Evolutionary conservation across 345 rosid genomes (phyloP).

Genomic region (Euphorbia tirucalli): DNA sequence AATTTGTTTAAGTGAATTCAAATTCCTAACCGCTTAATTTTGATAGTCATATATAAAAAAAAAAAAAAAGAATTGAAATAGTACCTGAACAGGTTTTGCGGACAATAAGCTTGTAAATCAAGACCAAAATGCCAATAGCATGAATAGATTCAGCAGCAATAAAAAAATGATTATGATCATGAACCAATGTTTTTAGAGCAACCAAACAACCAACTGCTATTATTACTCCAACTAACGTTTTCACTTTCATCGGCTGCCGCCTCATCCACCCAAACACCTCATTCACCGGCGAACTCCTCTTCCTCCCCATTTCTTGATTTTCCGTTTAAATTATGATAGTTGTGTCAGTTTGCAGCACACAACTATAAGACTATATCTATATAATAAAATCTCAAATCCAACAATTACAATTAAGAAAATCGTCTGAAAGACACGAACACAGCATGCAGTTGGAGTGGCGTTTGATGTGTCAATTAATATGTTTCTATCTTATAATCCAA

Average conservation of each 20-base stretch:
- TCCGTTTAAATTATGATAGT: too few species aligned
- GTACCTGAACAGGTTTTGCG: slow-evolving; percentile 67
- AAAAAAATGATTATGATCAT: slow-evolving; percentile 45
- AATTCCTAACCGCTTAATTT: too few species aligned
- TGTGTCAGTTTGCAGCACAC: too few species aligned
- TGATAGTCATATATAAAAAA: neutral
- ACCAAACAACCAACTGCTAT: slow-evolving; percentile 31
- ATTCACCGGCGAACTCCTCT: slow-evolving; percentile 46
- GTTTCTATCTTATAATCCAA: slow-evolving; percentile 16
- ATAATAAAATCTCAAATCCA: too few species aligned
- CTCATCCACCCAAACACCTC: slow-evolving; percentile 40
- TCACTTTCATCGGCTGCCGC: slow-evolving; percentile 52
- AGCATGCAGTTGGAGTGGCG: slow-evolving; percentile 36
- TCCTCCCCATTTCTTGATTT: slow-evolving; percentile 53
- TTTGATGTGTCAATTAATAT: slow-evolving; percentile 26
- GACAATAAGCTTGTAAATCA: slow-evolving; percentile 62
- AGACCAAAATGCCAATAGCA: slow-evolving; percentile 54
- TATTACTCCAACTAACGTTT: slow-evolving; percentile 34
- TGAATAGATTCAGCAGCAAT: slow-evolving; percentile 63
- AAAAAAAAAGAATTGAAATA: neutral
- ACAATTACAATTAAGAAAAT: too few species aligned
- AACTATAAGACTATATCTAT: too few species aligned
- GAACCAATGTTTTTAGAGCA: slow-evolving; percentile 36
- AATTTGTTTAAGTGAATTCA: too few species aligned
- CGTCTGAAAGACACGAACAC: slow-evolving; percentile 46